Evolutionary conservation across 768 basidiomycete species (phyloP), one percentile per base, ranked within the genome.

Genomic region (Kwoniella botswanensis): DNA sequence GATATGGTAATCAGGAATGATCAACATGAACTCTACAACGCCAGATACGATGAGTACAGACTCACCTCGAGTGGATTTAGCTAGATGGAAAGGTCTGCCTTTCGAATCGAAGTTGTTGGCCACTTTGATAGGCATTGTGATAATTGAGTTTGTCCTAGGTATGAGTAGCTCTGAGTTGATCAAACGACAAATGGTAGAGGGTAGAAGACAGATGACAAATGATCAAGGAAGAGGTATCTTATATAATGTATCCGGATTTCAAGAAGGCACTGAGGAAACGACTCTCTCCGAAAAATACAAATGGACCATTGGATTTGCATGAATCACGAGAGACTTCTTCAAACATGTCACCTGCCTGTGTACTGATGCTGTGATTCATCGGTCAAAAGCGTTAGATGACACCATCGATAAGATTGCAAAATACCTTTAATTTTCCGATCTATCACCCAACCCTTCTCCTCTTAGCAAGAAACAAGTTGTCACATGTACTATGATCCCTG

Each of bases 51-150:
- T 2, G 42, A 41, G 17, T 26, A 15, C 13, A 50, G 41, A 70
- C 68, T 57, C 24, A 70, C 69, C 63, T 44, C 44, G 18, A 53
- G 69, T 70, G 18, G 53, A 58, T 21, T 42, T 22, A 18, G 69
- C 69, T 35, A 70, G 56, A 21, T 57, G 55, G 63, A 70, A 70
- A 46, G 69, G 69, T 26, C 63, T 35, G 6, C 69, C 69, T 42
- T 52, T 46, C 9, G 63, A 64, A 29, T 65, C 58, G 9, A 15
- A n/a, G 35, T 56, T 70, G 43, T 63, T 70, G 10, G 62, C 43
- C 35, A 70, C 69, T 17, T 62, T 61, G 55, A 70, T 70, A 29
- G 69, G 69, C 69, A 70, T 70, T 17, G 18, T 61, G 58, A 24
- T 21, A 52, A 1, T 17, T 52, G 15, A 15, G 15, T 35, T 35